phyloP scores from a whole-genome alignment of 139 green algal genomes.

The Chlamydomonas incerta region DNA sequence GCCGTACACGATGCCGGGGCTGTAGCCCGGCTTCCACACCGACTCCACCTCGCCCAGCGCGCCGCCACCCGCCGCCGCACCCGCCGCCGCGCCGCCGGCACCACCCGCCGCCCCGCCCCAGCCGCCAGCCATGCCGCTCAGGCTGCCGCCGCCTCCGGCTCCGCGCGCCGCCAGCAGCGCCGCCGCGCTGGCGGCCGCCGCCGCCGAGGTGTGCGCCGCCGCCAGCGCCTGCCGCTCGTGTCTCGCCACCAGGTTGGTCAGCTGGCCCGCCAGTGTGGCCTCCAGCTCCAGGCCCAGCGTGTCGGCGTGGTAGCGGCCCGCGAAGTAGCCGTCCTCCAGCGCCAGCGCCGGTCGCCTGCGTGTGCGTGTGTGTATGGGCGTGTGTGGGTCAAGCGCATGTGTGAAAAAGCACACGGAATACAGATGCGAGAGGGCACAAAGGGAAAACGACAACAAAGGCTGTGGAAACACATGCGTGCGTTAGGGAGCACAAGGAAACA shows the following conservation, averaged over 20 bases:
- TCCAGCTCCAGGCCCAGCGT: slow-evolving; percentile 50
- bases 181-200: slow-evolving; percentile 11
- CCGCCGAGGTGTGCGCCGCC: not conserved
- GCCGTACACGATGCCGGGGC: slow-evolving; percentile 43
- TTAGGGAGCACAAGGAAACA: no score
- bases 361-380: not conserved
- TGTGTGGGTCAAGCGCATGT: no score
- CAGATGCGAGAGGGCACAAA: no score
- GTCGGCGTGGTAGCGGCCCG: slow-evolving; percentile 44
- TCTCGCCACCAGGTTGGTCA: not conserved
- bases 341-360: slow-evolving; percentile 38
- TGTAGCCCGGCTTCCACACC: slow-evolving; percentile 43
- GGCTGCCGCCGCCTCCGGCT: not conserved
- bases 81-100: not conserved
- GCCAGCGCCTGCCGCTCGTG: slow-evolving; percentile 28
- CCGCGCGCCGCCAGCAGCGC: not conserved
- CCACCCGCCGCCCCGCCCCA: not conserved
- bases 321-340: slow-evolving; percentile 53
- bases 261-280: slow-evolving; percentile 27
- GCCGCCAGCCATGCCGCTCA: not conserved
- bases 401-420: no score
- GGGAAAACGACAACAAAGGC: no score
- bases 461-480: no score
- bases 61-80: not conserved
- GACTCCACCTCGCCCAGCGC: not conserved